Percentiles rank a stretch among this genome's conserved stretches.
Evolutionary conservation across 768 basidiomycete species (phyloP).

Genomic region (Boletellus ananas): DNA sequence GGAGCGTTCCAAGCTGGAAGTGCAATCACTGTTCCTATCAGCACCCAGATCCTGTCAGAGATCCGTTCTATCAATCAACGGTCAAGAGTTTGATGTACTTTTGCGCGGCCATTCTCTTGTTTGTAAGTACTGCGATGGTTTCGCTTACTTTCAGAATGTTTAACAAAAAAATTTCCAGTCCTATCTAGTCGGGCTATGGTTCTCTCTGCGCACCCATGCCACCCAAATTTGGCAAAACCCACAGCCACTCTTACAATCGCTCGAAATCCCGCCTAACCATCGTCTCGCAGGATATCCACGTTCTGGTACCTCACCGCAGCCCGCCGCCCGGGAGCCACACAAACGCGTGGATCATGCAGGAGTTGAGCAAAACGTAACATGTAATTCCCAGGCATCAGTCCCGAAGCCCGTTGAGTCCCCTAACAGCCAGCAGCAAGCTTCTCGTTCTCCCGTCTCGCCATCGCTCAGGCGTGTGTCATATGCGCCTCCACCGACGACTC

Average conservation of each 20-base stretch:
- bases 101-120: conserved; percentile 83
- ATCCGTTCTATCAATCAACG: conserved; percentile 95
- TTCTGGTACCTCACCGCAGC: conserved; percentile 11
- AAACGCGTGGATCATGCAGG: conserved; percentile 45
- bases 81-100: conserved; percentile 96
- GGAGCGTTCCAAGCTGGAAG: conserved; percentile 52
- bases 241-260: conserved; percentile 68
- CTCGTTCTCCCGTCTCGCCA: conserved; percentile 39
- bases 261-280: conserved; percentile 51
- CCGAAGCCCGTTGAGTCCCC: conserved; percentile 27
- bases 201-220: conserved; percentile 96
- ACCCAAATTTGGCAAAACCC: conserved; percentile 99
- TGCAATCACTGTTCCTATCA: conserved; percentile 94
- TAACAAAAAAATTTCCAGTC: conserved; percentile 54
- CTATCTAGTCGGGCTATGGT: conserved; percentile 96
- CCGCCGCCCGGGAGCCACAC: conserved; percentile 24
- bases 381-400: conserved; percentile 39
- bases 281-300: conserved; percentile 68
- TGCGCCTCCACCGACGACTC: conserved; percentile 36
- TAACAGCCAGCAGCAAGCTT: conserved; percentile 14
- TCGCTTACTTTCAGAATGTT: conserved; percentile 1
- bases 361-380: conserved; percentile 29
- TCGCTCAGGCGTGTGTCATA: conserved; percentile 54
- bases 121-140: conserved; percentile 54
- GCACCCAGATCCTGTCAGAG: conserved; percentile 87